Evolutionary conservation across 208 protist genomes (phyloP).

Genomic region (Trypanosoma mega): DNA sequence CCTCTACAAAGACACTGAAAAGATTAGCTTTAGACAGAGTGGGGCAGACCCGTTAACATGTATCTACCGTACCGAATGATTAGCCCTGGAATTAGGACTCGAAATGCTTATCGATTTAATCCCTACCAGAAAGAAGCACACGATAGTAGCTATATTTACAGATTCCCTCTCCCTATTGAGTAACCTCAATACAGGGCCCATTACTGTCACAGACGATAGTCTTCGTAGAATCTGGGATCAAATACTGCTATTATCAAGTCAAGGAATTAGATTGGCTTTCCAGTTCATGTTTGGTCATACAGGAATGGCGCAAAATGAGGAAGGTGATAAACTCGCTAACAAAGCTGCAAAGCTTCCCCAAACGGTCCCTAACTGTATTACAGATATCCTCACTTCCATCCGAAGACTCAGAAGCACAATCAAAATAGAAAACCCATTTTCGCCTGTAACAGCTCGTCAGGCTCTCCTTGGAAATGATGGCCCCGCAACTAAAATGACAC

Average conservation of each 20-base stretch:
- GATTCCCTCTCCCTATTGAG: neutral
- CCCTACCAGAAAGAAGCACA: neutral
- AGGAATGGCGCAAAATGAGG: neutral
- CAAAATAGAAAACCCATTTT: neutral
- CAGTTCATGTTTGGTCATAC: neutral
- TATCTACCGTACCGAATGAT: too few species aligned
- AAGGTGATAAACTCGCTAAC: neutral
- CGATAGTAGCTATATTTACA: neutral
- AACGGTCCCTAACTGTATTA: neutral
- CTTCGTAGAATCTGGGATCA: neutral
- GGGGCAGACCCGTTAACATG: too few species aligned
- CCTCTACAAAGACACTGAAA: too few species aligned
- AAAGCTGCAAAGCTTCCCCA: neutral
- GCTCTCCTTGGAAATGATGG: neutral
- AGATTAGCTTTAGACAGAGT: too few species aligned
- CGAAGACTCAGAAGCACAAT: neutral
- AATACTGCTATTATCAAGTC: neutral
- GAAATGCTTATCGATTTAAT: too few species aligned
- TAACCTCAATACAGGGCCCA: neutral
- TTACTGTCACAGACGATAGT: neutral
- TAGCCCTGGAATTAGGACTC: too few species aligned
- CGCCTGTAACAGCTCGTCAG: neutral
- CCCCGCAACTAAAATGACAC: too few species aligned
- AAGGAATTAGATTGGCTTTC: neutral
- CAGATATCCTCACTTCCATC: neutral